Percentiles rank a stretch among this genome's conserved stretches.
phyloP scores from a whole-genome alignment of 352 stramenopile species.

The Phytophthora sp. region DNA sequence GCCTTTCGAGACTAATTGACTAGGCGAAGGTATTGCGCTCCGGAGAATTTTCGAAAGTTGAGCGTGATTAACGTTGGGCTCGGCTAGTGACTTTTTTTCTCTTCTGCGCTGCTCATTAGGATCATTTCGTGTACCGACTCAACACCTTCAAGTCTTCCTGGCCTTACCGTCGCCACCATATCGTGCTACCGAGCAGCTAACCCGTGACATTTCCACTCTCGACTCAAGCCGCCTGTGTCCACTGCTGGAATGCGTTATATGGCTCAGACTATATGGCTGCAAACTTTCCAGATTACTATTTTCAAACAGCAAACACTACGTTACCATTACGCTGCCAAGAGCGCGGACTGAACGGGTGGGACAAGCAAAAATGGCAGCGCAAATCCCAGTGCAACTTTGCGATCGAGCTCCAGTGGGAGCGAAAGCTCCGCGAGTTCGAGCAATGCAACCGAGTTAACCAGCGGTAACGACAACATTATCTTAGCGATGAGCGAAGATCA shows the following conservation, averaged over 20 bases:
- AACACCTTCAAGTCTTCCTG: slow-evolving; percentile 3
- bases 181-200: slow-evolving; percentile 56
- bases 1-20: slow-evolving; percentile 12
- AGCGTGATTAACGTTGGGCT: slow-evolving; percentile 8
- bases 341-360: slow-evolving; percentile 45
- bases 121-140: slow-evolving; percentile 28
- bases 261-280: slow-evolving; percentile 65
- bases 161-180: too few species aligned
- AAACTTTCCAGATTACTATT: slow-evolving; percentile 64
- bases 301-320: slow-evolving; percentile 73
- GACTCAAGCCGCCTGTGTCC: slow-evolving; percentile 61
- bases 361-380: slow-evolving; percentile 10
- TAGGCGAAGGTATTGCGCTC: slow-evolving; percentile 17
- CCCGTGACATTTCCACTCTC: slow-evolving; percentile 55
- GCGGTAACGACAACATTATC: slow-evolving; percentile 9
- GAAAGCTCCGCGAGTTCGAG: not conserved
- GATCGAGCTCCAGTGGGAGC: slow-evolving; percentile 15
- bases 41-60: slow-evolving; percentile 8
- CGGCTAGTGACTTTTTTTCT: not conserved
- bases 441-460: slow-evolving; percentile 7
- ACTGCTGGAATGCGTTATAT: slow-evolving; percentile 52
- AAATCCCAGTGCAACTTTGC: slow-evolving; percentile 3
- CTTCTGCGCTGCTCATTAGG: too few species aligned
- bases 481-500: slow-evolving; percentile 18
- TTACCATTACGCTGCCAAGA: slow-evolving; percentile 50